phyloP scores from a whole-genome alignment of 345 rosid genomes.

The Carallia pectinifolia region DNA sequence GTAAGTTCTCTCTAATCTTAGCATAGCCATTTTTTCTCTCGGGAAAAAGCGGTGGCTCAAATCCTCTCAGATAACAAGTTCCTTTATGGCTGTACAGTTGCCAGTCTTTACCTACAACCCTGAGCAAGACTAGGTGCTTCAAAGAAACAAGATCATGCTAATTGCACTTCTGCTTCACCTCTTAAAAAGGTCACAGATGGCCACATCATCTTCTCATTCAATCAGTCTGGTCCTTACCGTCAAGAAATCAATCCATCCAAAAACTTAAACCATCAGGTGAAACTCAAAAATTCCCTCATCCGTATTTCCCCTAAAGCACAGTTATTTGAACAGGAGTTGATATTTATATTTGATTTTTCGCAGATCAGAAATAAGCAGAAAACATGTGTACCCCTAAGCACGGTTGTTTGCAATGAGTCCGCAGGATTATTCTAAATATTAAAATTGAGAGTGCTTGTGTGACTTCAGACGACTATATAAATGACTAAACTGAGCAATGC shows the following conservation, averaged over 20 bases:
- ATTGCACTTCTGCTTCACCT: conserved; percentile 50
- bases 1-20: too few species aligned
- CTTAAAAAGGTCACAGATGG: conserved; percentile 43
- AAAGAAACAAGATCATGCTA: conserved; percentile 52
- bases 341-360: conserved; percentile 20
- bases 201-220: conserved; percentile 51
- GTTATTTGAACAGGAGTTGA: neutral
- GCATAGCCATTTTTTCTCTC: too few species aligned
- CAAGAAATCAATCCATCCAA: too few species aligned
- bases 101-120: conserved; percentile 57
- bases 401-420: too few species aligned
- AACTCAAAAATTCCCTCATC: conserved; percentile 11
- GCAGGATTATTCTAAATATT: too few species aligned
- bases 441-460: neutral
- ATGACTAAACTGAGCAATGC: too few species aligned
- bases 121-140: conserved; percentile 58
- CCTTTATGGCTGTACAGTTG: neutral
- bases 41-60: too few species aligned
- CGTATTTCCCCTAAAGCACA: neutral
- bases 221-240: conserved; percentile 48
- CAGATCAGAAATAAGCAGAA: conserved; percentile 14
- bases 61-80: too few species aligned
- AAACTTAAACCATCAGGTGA: too few species aligned
- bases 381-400: neutral
- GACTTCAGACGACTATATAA: neutral